Evolutionary conservation across 345 rosid genomes (phyloP), one percentile per base, ranked within the genome.

Genomic region (Mercurialis annua): DNA sequence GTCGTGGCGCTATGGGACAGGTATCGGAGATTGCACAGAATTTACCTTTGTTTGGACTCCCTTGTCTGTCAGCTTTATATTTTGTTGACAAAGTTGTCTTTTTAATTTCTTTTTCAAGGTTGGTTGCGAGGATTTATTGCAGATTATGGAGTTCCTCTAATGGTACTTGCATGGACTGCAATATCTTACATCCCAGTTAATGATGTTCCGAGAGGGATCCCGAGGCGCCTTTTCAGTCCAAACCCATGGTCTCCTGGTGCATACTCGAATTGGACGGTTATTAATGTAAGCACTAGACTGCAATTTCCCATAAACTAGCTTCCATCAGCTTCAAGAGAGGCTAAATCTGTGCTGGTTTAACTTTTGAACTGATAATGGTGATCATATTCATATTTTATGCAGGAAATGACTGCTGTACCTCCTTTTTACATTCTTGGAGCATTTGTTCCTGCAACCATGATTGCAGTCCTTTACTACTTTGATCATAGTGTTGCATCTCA

Each of bases 211-310:
- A 71, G 73, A 70, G 98, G 93, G 63, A 86, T 90, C 57, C 97
- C 98, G 12, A 88, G 94, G 82, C 92, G 96, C 55, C 98, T 92
- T 59, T 87, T 88, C 75, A 92, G 98, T 83, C 98, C 97, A 46
- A 90, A 90, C 71, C 97, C 98, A 51, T 92, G 98, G 98, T 90
- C 96, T 23, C 81, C 90, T 34, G 97, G 90, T 66, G 96, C 98
- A 48, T 88, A 81, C 73, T 80, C 81, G 72, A 90, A 92, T 69
- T 92, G 98, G 98, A 87, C 89, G 38, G 89, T 92, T 61, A 78
- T 88, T 43, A 88, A 87, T 92, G 97, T 71, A 68, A 51, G 75
- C 66, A 49, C 54, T 54, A 21, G 48, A 64, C 30, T 34, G 42
- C 36, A 59, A 34, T 23, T 67, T 67, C 42, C 38, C 43, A 12